phyloP scores from a whole-genome alignment of 805 yeast species.

The Pichia exigua region DNA sequence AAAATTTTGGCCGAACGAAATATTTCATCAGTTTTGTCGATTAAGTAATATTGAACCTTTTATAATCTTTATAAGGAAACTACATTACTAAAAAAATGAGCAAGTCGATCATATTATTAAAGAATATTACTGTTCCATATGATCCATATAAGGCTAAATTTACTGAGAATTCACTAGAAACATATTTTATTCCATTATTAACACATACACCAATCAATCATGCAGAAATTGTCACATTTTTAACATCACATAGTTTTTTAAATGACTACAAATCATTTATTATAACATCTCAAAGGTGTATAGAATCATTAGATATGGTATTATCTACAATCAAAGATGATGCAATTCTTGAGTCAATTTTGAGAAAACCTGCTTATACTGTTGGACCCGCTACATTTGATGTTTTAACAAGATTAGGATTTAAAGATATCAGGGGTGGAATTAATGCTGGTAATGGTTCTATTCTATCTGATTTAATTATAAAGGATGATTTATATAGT shows the following conservation, averaged over 20 bases:
- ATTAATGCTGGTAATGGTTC: constrained; percentile 74
- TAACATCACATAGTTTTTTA: constrained; percentile 38
- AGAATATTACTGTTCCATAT: constrained; percentile 59
- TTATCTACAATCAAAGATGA: constrained; percentile 24
- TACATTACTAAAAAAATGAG: constrained; percentile 4
- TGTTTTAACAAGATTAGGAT: constrained; percentile 55
- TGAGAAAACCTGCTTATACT: constrained; percentile 60
- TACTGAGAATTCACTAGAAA: constrained; percentile 27
- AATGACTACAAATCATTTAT: constrained; percentile 44
- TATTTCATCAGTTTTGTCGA: too few relatives aligned
- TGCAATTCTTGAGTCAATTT: constrained; percentile 8
- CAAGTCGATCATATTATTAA: constrained; percentile 44
- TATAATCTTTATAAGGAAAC: neutral
- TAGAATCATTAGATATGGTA: constrained; percentile 58
- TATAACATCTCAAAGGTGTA: constrained; percentile 87
- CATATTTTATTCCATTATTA: constrained; percentile 66
- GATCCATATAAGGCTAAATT: constrained; percentile 58
- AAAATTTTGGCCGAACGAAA: too few relatives aligned
- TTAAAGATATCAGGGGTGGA: constrained; percentile 64
- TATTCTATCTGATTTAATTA: constrained; percentile 55
- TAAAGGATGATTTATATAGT: constrained; percentile 26
- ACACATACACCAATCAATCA: constrained; percentile 53
- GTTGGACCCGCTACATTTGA: constrained; percentile 86
- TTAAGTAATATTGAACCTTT: neutral
- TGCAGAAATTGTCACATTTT: constrained; percentile 33